A percentile compares a stretch with the other conserved stretches of the same genome.
Evolutionary conservation across 169 alveolate genomes (phyloP).

Genomic region (Cyclospora cayetanensis): DNA sequence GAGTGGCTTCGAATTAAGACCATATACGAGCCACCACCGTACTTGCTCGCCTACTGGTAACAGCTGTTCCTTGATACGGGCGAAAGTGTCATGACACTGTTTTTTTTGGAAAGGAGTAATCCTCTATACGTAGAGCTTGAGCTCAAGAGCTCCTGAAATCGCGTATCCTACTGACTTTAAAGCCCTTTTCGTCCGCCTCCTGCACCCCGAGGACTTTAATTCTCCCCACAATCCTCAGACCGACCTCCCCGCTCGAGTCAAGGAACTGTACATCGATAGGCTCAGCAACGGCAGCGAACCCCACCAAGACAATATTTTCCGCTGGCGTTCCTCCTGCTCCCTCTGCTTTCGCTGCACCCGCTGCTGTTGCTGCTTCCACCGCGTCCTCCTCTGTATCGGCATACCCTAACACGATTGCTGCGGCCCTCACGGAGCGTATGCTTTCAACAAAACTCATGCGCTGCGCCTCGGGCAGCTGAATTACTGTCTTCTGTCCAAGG

Average conservation of each 20-base stretch:
- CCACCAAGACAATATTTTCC: background rate
- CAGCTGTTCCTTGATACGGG: no score
- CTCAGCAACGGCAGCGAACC: slow-evolving; percentile 48
- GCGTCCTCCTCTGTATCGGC: background rate
- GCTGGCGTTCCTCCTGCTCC: background rate
- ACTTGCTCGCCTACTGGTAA: no score
- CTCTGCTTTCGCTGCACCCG: background rate
- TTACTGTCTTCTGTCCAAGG: slow-evolving; percentile 55
- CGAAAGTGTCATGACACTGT: no score
- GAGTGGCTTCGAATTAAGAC: no score
- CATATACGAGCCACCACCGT: no score
- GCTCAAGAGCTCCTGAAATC: background rate
- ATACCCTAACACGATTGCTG: slow-evolving; percentile 25
- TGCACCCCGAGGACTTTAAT: background rate
- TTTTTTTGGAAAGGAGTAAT: no score
- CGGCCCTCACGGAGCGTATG: slow-evolving; percentile 25
- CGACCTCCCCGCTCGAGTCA: slow-evolving; percentile 47
- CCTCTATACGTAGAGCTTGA: no score
- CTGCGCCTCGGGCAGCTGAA: slow-evolving; percentile 26
- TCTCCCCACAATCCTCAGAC: slow-evolving; percentile 27
- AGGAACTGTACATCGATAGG: slow-evolving; percentile 44
- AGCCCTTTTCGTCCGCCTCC: slow-evolving; percentile 3
- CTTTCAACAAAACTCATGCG: background rate
- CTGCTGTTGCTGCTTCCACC: background rate
- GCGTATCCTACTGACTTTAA: background rate